These are phyloP conservation scores for Fusarium fujikuroi DNA, from an alignment of 2,329 filamentous ascomycete species.

Conservation along the genomic window DNA sequence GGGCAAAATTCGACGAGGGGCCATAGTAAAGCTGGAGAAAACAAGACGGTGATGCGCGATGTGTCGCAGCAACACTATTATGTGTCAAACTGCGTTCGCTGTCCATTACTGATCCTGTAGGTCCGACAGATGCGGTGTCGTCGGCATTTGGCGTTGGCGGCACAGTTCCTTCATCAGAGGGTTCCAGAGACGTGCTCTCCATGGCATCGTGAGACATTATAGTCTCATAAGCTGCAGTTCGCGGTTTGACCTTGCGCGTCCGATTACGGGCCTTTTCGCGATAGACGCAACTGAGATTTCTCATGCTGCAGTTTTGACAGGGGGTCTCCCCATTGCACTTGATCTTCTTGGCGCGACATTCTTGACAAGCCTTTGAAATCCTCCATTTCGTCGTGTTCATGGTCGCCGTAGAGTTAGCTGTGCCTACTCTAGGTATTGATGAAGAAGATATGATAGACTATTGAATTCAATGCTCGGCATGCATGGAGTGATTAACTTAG, in stretches of 20 bases:
- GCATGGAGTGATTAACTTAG: slow-evolving; percentile 27
- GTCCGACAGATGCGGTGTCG: slow-evolving; percentile 5
- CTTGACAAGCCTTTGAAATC: slow-evolving; percentile 50
- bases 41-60: slow-evolving; percentile 56
- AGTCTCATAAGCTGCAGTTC: slow-evolving; percentile 38
- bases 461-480: slow-evolving; percentile 25
- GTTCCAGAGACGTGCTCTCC: slow-evolving; percentile 28
- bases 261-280: slow-evolving; percentile 48
- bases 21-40: slow-evolving; percentile 59
- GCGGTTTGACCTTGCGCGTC: slow-evolving; percentile 41
- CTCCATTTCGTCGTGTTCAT: slow-evolving; percentile 47
- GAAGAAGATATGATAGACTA: slow-evolving; percentile 12
- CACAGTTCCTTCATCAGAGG: slow-evolving; percentile 37
- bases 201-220: slow-evolving; percentile 36
- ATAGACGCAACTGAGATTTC: slow-evolving; percentile 45
- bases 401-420: slow-evolving; percentile 3
- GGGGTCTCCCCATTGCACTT: slow-evolving; percentile 48
- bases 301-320: slow-evolving; percentile 44
- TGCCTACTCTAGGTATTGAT: neutral
- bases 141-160: slow-evolving; percentile 33
- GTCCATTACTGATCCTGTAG: slow-evolving; percentile 23
- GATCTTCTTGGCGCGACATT: slow-evolving; percentile 49
- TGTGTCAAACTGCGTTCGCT: slow-evolving; percentile 49
- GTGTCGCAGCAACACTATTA: slow-evolving; percentile 58
- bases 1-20: slow-evolving; percentile 57